Conservation (phyloP, 306 rosid species). For the Lathyrus oleraceus region DNA sequence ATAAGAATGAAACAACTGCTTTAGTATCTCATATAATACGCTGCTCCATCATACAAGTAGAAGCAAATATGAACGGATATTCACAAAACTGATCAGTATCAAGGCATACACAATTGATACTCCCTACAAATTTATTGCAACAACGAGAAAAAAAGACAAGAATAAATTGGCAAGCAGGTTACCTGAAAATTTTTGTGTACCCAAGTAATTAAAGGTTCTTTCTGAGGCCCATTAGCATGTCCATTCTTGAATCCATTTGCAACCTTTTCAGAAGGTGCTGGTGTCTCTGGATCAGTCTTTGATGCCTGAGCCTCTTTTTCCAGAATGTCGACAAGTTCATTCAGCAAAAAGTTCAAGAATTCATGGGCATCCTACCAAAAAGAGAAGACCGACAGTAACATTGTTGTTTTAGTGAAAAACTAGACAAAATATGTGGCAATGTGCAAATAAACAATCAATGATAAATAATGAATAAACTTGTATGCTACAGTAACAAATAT, state of each 20-base stretch:
- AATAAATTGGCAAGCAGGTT: conserved; percentile 39
- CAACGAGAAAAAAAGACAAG: conserved; percentile 22
- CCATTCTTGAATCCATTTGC: conserved; percentile 76
- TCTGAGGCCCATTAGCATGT: conserved; percentile 69
- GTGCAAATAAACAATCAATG: conserved; percentile 16
- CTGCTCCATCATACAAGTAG: conserved; percentile 14
- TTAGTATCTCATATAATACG: conserved; percentile 18
- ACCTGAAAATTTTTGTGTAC: conserved; percentile 99
- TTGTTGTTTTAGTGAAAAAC: conserved; percentile 28
- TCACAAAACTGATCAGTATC: conserved; percentile 18
- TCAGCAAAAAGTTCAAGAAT: conserved; percentile 95
- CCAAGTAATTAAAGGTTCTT: conserved; percentile 96
- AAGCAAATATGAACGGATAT: conserved; percentile 29
- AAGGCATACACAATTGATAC: conserved; percentile 3
- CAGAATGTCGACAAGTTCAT: conserved; percentile 97
- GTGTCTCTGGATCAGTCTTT: conserved; percentile 72
- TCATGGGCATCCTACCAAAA: conserved; percentile 94
- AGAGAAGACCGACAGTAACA: conserved; percentile 33
- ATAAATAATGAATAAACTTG: conserved; percentile 9
- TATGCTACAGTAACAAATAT: background rate
- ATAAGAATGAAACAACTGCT: background rate
- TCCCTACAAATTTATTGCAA: conserved; percentile 27
- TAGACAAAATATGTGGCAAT: conserved; percentile 15
- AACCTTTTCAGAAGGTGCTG: conserved; percentile 69
- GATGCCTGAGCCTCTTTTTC: conserved; percentile 92